Evolutionary conservation across 163 green algal species (phyloP), one percentile per base, ranked within the genome.

Genomic region (Chlorella variabilis): DNA sequence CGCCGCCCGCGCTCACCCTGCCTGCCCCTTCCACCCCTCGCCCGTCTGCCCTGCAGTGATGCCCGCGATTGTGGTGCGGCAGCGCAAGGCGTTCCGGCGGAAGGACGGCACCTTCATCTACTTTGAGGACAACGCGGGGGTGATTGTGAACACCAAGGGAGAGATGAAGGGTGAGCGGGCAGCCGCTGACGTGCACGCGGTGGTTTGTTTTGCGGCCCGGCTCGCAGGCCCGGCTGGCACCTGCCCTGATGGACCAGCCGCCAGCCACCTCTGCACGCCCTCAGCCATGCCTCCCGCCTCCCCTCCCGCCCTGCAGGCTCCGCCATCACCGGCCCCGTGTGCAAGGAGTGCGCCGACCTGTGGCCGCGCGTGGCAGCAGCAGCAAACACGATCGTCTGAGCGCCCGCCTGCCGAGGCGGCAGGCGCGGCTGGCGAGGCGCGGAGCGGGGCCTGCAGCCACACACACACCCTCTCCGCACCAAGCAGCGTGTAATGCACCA

Each of bases 91-190:
- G 31, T 99, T 94, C 92, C 88, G 97, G 75, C 93, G 97, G 84
- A 99, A 98, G 93, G 96, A 99, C 83, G 97, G 97, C 80, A 91
- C 93, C 56, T 98, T 95, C 91, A 98, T 99, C 82, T 99, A 99
- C 93, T 99, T 99, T 90, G 97, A 99, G 90, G 97, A 99, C 92
- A 99, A 99, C 86, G 97, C 97, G 15, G 97, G 97, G 58, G 97
- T 99, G 34, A 99, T 99, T 83, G 96, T 99, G 69, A 99, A 99
- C 91, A 94, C 96, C 82, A 99, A 99, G 93, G 97, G 97, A 77
- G 97, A 99, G 86, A 98, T 99, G 96, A 99, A 99, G 92, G 97
- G 96, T 98, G 81, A 62, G 71, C 20, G 9, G 4, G 2, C 13
- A 21, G 85, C 54, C 31, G n/a, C 62, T 45, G 49, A 27, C 23